These are phyloP conservation scores for Huntiella savannae DNA, from an alignment of 2,329 filamentous ascomycete genomes.

Conservation along the genomic window DNA sequence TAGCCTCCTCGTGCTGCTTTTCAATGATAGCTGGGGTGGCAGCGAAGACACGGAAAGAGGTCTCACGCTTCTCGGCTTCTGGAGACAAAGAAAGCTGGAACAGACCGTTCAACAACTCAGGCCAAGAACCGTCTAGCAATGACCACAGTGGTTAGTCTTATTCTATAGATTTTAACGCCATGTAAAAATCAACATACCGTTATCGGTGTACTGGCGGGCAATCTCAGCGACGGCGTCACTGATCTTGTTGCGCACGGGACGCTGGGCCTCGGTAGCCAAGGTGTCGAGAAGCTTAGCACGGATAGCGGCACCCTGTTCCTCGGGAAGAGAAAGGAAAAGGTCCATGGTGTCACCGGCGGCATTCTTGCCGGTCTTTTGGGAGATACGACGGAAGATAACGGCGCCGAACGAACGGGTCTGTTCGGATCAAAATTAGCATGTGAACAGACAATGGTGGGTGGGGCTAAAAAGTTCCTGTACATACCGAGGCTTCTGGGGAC, in stretches of 20 bases:
- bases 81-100: conserved; percentile 80
- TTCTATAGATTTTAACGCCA: neutral
- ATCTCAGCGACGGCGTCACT: conserved; percentile 95
- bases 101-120: conserved; percentile 66
- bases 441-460: neutral
- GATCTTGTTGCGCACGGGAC: conserved; percentile 76
- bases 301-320: conserved; percentile 58
- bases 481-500: conserved; percentile 53
- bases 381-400: conserved; percentile 84
- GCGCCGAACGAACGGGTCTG: conserved; percentile 81
- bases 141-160: neutral
- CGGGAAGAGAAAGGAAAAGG: conserved; percentile 62
- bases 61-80: conserved; percentile 71
- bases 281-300: conserved; percentile 67
- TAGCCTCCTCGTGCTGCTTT: conserved; percentile 82
- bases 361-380: conserved; percentile 71
- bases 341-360: conserved; percentile 54
- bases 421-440: conserved; percentile 4
- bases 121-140: conserved; percentile 61
- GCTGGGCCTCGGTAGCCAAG: conserved; percentile 52
- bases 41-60: conserved; percentile 84
- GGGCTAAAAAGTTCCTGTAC: conserved; percentile 12
- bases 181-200: conserved; percentile 37
- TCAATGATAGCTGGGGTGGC: conserved; percentile 92
- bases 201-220: conserved; percentile 84